A percentile compares a stretch with the other conserved stretches of the same genome.
Evolutionary conservation across 257 asterid species (phyloP).

Genomic region (Vinca minor): DNA sequence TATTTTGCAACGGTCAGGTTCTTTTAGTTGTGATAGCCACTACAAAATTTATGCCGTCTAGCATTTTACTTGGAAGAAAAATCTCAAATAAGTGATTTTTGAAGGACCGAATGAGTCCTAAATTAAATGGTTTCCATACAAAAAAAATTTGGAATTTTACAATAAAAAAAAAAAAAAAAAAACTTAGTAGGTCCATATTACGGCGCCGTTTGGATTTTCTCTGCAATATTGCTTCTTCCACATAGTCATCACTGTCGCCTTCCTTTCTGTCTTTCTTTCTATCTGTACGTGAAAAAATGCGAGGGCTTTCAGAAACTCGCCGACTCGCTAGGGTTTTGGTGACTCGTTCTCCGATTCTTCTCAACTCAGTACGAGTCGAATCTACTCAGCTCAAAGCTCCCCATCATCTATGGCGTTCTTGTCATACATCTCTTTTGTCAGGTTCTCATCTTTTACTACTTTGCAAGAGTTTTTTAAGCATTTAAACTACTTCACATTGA

Average conservation of each 20-base stretch:
- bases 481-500: background rate
- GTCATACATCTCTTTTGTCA: slow-evolving; percentile 3
- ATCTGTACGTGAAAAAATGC: slow-evolving; percentile 14
- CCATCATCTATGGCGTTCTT: slow-evolving; percentile 11
- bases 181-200: background rate
- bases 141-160: too few species aligned
- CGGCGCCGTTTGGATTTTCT: background rate
- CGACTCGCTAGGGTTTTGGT: slow-evolving; percentile 21
- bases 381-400: slow-evolving; percentile 2
- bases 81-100: too few species aligned
- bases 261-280: too few species aligned
- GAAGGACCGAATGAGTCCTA: too few species aligned
- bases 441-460: background rate
- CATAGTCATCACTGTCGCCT: background rate
- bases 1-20: too few species aligned
- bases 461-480: background rate
- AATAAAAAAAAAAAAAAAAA: too few species aligned
- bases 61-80: too few species aligned
- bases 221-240: background rate
- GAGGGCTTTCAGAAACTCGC: slow-evolving; percentile 13
- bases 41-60: too few species aligned
- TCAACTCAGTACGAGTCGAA: slow-evolving; percentile 16
- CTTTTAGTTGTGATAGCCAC: too few species aligned
- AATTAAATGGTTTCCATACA: too few species aligned
- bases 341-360: slow-evolving; percentile 12